These are phyloP conservation scores for Wickerhamiella musiphila DNA, from an alignment of 805 yeast genomes.

Conservation along the genomic window DNA sequence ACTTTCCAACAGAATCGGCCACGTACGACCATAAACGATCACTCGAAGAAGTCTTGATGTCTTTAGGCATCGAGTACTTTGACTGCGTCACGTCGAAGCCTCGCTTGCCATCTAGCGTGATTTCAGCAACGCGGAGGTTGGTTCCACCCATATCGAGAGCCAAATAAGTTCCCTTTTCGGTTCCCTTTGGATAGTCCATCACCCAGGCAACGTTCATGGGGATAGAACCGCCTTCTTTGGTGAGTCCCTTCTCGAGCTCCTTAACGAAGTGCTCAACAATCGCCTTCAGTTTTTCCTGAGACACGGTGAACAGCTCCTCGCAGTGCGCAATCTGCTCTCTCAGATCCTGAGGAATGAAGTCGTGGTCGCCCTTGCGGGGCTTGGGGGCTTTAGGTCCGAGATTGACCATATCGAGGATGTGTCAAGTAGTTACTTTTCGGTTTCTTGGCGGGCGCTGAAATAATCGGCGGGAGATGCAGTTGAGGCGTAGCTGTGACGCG, in stretches of 20 bases:
- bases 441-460: too few relatives aligned
- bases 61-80: conserved; percentile 63
- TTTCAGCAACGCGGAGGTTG: conserved; percentile 80
- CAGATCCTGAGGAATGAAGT: conserved; percentile 50
- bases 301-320: conserved; percentile 45
- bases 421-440: too few relatives aligned
- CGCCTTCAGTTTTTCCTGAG: conserved; percentile 39
- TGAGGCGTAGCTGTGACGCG: too few relatives aligned
- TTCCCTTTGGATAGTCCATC: conserved; percentile 79
- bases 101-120: conserved; percentile 65
- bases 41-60: conserved; percentile 57
- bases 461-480: too few relatives aligned
- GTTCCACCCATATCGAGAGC: conserved; percentile 98
- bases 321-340: conserved; percentile 38
- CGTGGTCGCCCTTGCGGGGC: conserved; percentile 51
- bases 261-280: conserved; percentile 59
- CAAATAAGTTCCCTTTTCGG: conserved; percentile 73
- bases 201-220: conserved; percentile 99
- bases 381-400: conserved; percentile 75
- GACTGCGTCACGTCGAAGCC: conserved; percentile 76
- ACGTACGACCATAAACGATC: conserved; percentile 75
- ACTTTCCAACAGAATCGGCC: conserved; percentile 60
- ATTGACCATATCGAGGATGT: too few relatives aligned
- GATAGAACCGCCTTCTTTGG: conserved; percentile 52
- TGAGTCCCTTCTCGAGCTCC: conserved; percentile 69